A percentile compares a stretch with the other conserved stretches of the same genome.
These are phyloP conservation scores for Trichoderma gamsii DNA, from an alignment of 495 filamentous ascomycete genomes.

Conservation along the genomic window DNA sequence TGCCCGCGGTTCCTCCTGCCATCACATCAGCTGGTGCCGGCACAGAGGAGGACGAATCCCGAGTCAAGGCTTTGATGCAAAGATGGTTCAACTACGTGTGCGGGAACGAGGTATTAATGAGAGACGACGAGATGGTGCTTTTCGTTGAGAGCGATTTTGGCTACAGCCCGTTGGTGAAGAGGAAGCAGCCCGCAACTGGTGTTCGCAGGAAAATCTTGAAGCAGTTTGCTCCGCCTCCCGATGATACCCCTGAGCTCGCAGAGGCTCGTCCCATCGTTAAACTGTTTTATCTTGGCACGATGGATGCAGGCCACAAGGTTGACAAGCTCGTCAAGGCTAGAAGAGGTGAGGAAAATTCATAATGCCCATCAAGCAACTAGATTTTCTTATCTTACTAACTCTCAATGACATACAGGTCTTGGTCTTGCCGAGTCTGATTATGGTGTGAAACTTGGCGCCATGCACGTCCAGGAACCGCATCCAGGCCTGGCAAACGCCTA, in stretches of 20 bases:
- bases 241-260: slow-evolving; percentile 92
- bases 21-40: slow-evolving; percentile 90
- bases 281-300: slow-evolving; percentile 87
- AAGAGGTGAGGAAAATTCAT: slow-evolving; percentile 63
- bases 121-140: slow-evolving; percentile 92
- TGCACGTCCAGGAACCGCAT: slow-evolving; percentile 86
- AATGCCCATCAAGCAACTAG: background rate
- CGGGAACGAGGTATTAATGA: slow-evolving; percentile 83
- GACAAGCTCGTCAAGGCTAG: slow-evolving; percentile 88
- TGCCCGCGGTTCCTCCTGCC: slow-evolving; percentile 89
- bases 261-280: slow-evolving; percentile 87
- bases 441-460: slow-evolving; percentile 75
- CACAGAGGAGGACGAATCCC: slow-evolving; percentile 90
- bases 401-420: slow-evolving; percentile 51
- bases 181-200: slow-evolving; percentile 96
- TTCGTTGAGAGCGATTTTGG: slow-evolving; percentile 98
- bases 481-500: slow-evolving; percentile 82
- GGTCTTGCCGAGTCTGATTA: slow-evolving; percentile 92
- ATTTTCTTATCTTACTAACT: background rate
- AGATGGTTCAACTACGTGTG: slow-evolving; percentile 92
- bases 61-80: slow-evolving; percentile 84
- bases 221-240: slow-evolving; percentile 95
- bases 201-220: slow-evolving; percentile 92
- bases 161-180: slow-evolving; percentile 89
- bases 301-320: slow-evolving; percentile 93